Evolutionary conservation across 257 asterid species (phyloP).

Genomic region (Scutellaria minor): DNA sequence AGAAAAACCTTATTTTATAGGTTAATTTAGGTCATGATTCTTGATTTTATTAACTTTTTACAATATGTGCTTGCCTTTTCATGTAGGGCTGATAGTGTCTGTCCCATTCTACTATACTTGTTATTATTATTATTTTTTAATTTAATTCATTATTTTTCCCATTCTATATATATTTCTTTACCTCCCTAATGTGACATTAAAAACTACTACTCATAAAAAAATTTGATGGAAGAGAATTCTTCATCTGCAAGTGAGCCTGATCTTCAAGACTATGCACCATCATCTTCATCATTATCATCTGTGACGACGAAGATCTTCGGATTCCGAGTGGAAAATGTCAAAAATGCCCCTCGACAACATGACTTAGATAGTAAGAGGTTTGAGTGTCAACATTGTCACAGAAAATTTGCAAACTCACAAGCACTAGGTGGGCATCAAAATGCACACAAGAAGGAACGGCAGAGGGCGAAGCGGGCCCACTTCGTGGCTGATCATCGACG

Average conservation of each 20-base stretch:
- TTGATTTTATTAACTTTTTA: conserved; percentile 32
- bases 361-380: conserved; percentile 47
- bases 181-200: conserved; percentile 27
- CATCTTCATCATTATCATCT: conserved; percentile 37
- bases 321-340: conserved; percentile 41
- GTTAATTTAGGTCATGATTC: conserved; percentile 28
- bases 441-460: conserved; percentile 89
- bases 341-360: conserved; percentile 16
- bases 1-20: conserved; percentile 9
- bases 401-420: conserved; percentile 68
- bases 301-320: conserved; percentile 69
- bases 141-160: neutral
- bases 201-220: neutral
- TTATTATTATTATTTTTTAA: neutral
- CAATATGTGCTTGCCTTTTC: conserved; percentile 36
- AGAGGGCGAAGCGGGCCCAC: conserved; percentile 58
- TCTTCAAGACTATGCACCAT: conserved; percentile 34
- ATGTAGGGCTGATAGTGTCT: conserved; percentile 45
- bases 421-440: conserved; percentile 87
- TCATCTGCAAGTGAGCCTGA: conserved; percentile 33
- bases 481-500: conserved; percentile 42
- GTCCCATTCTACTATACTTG: conserved; percentile 37
- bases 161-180: conserved; percentile 32
- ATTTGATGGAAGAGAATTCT: conserved; percentile 58
- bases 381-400: conserved; percentile 70